phyloP scores from a whole-genome alignment of 257 asterid species.

The Penstemon eatonii region DNA sequence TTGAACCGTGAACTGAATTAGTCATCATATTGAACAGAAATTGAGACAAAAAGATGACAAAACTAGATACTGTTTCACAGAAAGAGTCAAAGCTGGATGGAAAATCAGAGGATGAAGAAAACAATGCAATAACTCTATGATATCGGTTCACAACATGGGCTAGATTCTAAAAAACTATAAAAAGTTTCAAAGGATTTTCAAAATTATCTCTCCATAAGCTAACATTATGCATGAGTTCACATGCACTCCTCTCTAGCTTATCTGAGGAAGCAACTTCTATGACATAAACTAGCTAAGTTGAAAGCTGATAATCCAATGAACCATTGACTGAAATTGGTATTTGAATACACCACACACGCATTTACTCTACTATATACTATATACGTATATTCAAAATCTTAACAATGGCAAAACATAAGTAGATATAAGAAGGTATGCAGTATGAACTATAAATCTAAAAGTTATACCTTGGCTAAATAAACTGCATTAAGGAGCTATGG shows the following conservation, averaged over 20 bases:
- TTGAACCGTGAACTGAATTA: no score
- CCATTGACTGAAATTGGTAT: background rate
- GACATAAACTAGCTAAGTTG: background rate
- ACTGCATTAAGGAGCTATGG: background rate
- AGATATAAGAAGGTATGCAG: slow-evolving; percentile 4
- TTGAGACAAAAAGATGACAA: no score
- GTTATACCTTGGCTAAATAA: background rate
- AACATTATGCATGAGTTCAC: background rate
- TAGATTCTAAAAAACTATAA: no score
- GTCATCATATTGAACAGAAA: no score
- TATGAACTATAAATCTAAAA: background rate
- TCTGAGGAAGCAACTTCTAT: background rate
- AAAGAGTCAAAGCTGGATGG: no score
- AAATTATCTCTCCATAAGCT: no score
- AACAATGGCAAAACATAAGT: background rate
- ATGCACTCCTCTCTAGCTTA: background rate
- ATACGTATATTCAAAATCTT: background rate
- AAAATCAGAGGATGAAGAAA: no score
- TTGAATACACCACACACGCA: background rate
- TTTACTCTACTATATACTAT: no score
- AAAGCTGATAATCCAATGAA: background rate
- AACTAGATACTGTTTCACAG: no score
- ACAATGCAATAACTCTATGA: no score
- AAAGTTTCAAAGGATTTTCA: no score
- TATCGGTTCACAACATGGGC: no score